Evolutionary conservation across 305 asterid species (phyloP), one percentile per base, ranked within the genome.

Genomic region (Solanum aculeatissimum): DNA sequence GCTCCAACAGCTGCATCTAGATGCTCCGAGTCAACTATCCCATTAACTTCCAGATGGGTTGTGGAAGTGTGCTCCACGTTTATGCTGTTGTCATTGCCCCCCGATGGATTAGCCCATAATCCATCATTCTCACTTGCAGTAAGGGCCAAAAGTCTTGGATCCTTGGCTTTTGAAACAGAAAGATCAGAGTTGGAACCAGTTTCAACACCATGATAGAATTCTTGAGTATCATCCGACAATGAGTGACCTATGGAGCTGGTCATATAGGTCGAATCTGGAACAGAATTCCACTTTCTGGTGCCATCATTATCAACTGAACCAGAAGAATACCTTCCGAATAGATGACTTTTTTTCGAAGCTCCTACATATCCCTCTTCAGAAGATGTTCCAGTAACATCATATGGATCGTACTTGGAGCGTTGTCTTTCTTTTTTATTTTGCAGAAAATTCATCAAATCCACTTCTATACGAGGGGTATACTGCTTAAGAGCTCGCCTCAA

Each of bases 401-500:
- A 92, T 13, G 97, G 94, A 92, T 97, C 99, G 15, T 94, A 95
- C 92, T 97, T 97, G n/a, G 96, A 90, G 32, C 99, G 99, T 29
- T 86, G 89, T 70, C 92, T 92, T 89, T 96, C 99, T 92, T 92
- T 97, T 93, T 97, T 97, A 91, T 91, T 94, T 87, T 97, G 99
- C 81, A 97, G 88, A 90, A 90, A 95, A 89, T 93, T 97, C 98
- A 97, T 93, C 91, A 97, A 87, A 81, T 97, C 99, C 80, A 97
- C 99, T 90, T 97, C 99, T 82, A 97, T 94, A 86, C 99, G 99
- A 82, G 99, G 99, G 81, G 99, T 97, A 80, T 94, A 91, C 91
- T 95, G 98, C 90, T 97, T 97, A 80, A 97, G 97, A 77, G 97
- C 98, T 83, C 99, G 92, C 82, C 99, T 93, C 91, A 97, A 89